Evolutionary conservation across 305 asterid genomes (phyloP).

Genomic region (Ilex paraguariensis): DNA sequence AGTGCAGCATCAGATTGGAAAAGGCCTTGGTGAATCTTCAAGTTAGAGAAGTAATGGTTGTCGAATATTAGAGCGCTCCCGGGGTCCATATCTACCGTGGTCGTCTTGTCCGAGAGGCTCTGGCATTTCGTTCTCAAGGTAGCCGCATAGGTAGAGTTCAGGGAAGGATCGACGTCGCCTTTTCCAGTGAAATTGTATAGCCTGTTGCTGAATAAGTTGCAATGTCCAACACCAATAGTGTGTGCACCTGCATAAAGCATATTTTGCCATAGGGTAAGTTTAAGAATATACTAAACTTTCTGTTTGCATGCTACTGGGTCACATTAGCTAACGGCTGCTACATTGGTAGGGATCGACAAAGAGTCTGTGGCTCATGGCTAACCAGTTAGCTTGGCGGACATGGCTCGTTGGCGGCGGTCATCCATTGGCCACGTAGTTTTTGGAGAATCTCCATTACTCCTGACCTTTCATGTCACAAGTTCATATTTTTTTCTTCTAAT

Average conservation of each 20-base stretch:
- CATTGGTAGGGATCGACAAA: not conserved
- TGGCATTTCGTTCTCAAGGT: not conserved
- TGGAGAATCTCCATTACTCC: too few relatives aligned
- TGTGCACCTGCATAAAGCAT: conserved; percentile 1
- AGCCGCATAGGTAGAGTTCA: not conserved
- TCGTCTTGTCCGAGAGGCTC: not conserved
- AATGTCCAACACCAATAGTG: not conserved
- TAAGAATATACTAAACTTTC: not conserved
- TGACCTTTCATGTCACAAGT: too few relatives aligned
- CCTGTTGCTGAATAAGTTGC: not conserved
- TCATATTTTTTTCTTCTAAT: too few relatives aligned
- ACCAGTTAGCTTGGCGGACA: too few relatives aligned
- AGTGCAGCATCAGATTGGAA: not conserved
- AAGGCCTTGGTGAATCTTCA: not conserved
- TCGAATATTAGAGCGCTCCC: not conserved
- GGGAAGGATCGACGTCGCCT: not conserved
- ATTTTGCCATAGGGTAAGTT: not conserved
- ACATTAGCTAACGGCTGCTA: too few relatives aligned
- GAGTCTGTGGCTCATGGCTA: not conserved
- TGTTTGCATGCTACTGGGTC: too few relatives aligned
- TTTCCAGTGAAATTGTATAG: not conserved
- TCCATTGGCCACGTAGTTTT: too few relatives aligned
- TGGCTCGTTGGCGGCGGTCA: too few relatives aligned
- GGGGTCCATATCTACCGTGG: not conserved
- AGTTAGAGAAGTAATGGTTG: not conserved